Percentiles rank a stretch among this genome's conserved stretches.
phyloP scores from a whole-genome alignment of 306 rosid species.

The Styphnolobium japonicum region DNA sequence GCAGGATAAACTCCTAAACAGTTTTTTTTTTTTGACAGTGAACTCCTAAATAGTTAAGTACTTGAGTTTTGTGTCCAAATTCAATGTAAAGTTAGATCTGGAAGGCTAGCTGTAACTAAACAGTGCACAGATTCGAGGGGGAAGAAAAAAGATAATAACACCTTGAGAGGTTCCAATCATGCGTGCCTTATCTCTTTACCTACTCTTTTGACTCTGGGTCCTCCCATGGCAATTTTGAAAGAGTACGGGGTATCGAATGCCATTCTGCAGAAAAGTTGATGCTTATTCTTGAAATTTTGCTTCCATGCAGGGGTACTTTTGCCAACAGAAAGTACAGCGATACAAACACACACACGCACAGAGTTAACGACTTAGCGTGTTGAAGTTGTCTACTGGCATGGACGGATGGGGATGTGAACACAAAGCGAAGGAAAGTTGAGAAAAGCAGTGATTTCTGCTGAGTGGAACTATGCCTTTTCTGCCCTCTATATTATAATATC shows the following conservation, averaged over 20 bases:
- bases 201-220: slow-evolving; percentile 45
- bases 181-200: slow-evolving; percentile 36
- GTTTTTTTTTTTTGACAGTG: too few relatives aligned
- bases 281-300: slow-evolving; percentile 23
- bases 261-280: slow-evolving; percentile 11
- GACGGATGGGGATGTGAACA: slow-evolving; percentile 70
- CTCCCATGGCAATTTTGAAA: slow-evolving; percentile 39
- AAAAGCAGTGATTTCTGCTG: slow-evolving; percentile 53
- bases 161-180: slow-evolving; percentile 46
- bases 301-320: slow-evolving; percentile 55
- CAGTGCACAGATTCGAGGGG: slow-evolving; percentile 21
- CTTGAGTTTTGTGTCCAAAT: not conserved
- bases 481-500: slow-evolving; percentile 30
- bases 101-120: slow-evolving; percentile 5
- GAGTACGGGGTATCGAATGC: slow-evolving; percentile 59
- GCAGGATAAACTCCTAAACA: not conserved
- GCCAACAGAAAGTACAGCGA: slow-evolving; percentile 37
- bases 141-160: slow-evolving; percentile 19
- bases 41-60: not conserved
- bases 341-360: slow-evolving; percentile 29
- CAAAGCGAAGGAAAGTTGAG: slow-evolving; percentile 34
- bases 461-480: slow-evolving; percentile 59
- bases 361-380: slow-evolving; percentile 77
- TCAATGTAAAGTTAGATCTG: not conserved
- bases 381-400: slow-evolving; percentile 56